A percentile compares a stretch with the other conserved stretches of the same genome.
These are phyloP conservation scores for Xylaria castorea DNA, from an alignment of 495 filamentous ascomycete species.

Conservation along the genomic window DNA sequence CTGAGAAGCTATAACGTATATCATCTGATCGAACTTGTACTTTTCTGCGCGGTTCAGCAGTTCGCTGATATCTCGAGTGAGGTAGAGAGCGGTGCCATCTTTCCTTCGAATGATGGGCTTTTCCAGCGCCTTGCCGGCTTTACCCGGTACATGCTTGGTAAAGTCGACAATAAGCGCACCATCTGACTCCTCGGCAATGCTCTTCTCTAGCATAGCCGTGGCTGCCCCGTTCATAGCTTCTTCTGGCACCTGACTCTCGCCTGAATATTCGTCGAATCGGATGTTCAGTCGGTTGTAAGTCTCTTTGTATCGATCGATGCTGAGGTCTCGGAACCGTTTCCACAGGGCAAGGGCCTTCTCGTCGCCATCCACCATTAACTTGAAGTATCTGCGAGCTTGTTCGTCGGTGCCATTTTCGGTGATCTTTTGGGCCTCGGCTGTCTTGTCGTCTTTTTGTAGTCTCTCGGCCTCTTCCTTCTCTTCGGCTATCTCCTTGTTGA, in stretches of 20 bases:
- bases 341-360: constrained; percentile 77
- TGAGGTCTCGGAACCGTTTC: constrained; percentile 87
- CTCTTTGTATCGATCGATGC: constrained; percentile 80
- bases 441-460: constrained; percentile 51
- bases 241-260: constrained; percentile 88
- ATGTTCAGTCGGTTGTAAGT: constrained; percentile 88
- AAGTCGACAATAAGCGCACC: constrained; percentile 92
- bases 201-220: constrained; percentile 69
- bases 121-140: constrained; percentile 63
- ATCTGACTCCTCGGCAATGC: constrained; percentile 80
- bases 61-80: constrained; percentile 71
- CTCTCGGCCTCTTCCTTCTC: constrained; percentile 61
- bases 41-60: constrained; percentile 64
- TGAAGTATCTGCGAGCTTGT: constrained; percentile 80
- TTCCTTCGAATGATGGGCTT: constrained; percentile 64
- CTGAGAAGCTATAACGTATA: constrained; percentile 68
- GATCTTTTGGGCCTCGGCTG: constrained; percentile 52
- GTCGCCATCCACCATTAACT: constrained; percentile 86
- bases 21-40: constrained; percentile 73
- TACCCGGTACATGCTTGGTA: constrained; percentile 69
- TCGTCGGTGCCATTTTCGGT: constrained; percentile 65
- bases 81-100: constrained; percentile 68
- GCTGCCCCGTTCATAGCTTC: constrained; percentile 79
- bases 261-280: constrained; percentile 90
- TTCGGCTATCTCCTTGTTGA: constrained; percentile 62